Evolutionary conservation across 306 rosid species (phyloP), one percentile per base, ranked within the genome.

Genomic region (Trifolium pratense): DNA sequence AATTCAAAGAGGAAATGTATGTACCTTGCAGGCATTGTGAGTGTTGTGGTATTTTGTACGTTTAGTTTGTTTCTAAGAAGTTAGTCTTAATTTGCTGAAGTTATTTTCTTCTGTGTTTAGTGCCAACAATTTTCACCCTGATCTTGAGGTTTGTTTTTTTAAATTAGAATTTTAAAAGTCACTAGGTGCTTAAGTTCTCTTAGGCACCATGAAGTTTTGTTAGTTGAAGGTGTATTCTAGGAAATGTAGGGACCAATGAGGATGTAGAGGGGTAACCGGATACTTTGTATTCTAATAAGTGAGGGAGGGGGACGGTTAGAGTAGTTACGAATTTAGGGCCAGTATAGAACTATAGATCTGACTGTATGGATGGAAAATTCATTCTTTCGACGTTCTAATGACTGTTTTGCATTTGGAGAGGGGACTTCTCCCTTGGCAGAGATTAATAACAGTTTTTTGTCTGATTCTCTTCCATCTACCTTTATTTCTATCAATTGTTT

Each of bases 31-130:
- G 3, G 46, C 46, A 58, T 20, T 26, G 40, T 71, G 60, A 36
- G 43, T 9, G 56, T 16, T 42, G 7, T 75, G 39, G 20, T 52
- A 10, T 71, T 64, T 23, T 75, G n/a, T 53, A 36, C 17, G 14
- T 57, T 43, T 51, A 18, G 32, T 75, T 75, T 48, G 66, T 40
- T 40, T 29, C 32, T 13, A 20, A 14, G 36, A 66, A 60, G 37
- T 72, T 72, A 31, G 68, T 66, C 66, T 46, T 20, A 34, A 31
- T 59, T 65, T 12, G 67, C 60, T 20, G 61, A 70, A 75, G 55
- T 56, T 76, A 32, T 59, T 52, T 66, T 55, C 57, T 76, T 23
- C 9, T 59, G 32, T 37, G 57, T 63, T 46, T 66, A 9, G 66
- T 25, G 9, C 40, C 5, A 25, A 4, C 42, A 57, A 57, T 65